Evolutionary conservation across 2,329 filamentous ascomycete species (phyloP), one percentile per base, ranked within the genome.

Genomic region (Hymenoscyphus occultus): DNA sequence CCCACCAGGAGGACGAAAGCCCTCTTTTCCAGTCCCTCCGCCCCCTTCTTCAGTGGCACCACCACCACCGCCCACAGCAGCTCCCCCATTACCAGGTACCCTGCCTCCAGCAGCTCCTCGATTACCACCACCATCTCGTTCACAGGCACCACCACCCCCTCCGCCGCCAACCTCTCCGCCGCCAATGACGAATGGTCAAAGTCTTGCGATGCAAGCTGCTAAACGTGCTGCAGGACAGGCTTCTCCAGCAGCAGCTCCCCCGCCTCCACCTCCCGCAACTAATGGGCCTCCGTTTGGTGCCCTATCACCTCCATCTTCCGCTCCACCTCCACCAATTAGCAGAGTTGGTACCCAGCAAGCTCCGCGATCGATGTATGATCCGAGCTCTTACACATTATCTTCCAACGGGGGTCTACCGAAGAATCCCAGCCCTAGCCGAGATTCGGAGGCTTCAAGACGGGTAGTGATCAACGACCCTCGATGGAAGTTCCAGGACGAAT

Each of bases 401-500:
- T 80, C 83, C 6, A 91, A 91, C 73, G 88, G 88, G 56, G 78
- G 75, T 32, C 59, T 70, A 71, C 76, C 77, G 39, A 84, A 82
- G 69, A 80, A 79, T 28, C 79, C 82, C 1, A 83, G 80, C 66
- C 80, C 81, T 0, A 79, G 80, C 4, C 78, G 78, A 51, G 77
- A 58, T 72, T 72, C 67, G 71, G 74, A 78, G 68, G 67, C 73
- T 71, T 72, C 73, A 75, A 75, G 71, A 48, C 81, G 81, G 22
- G 79, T 88, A 64, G 78, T 85, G 12, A 87, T 97, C 60, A 85
- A 92, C 68, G 95, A 98, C 76, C 77, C 83, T 62, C 84, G 94
- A 70, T 99, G 93, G 88, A 90, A 89, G 69, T 99, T 97, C 75
- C 90, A 94, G 71, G 86, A 89, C 58, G 94, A 97, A 72, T 85